phyloP scores from a whole-genome alignment of 2,329 filamentous ascomycete genomes.

The Colletotrichum magnum region DNA sequence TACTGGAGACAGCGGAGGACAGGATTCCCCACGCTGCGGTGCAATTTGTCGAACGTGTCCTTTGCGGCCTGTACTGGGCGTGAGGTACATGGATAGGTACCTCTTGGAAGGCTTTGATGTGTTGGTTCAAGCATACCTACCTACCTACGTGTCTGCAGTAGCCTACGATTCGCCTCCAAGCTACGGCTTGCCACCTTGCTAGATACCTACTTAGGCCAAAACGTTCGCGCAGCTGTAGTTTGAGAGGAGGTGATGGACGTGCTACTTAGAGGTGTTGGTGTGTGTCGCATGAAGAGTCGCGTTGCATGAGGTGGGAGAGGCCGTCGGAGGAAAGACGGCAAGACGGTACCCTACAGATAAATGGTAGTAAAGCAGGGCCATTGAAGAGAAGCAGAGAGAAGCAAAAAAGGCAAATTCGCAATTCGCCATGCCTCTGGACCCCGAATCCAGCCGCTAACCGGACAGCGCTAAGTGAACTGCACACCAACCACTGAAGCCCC shows the following conservation, averaged over 20 bases:
- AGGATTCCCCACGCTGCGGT: slow-evolving; percentile 28
- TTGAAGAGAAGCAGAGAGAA: too few species aligned
- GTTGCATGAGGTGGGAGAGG: not conserved
- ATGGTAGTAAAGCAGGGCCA: slow-evolving; percentile 3
- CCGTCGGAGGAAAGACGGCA: not conserved
- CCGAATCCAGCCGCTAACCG: slow-evolving; percentile 23
- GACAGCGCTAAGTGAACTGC: slow-evolving; percentile 5
- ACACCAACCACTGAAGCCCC: slow-evolving; percentile 8
- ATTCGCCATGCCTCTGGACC: slow-evolving; percentile 38
- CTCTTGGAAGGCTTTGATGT: not conserved
- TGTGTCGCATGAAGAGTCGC: not conserved
- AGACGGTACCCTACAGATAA: not conserved
- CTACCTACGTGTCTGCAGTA: too few species aligned
- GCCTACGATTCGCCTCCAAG: too few species aligned
- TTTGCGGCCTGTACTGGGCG: not conserved
- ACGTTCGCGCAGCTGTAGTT: too few species aligned
- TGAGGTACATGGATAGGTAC: too few species aligned
- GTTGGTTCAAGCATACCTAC: not conserved
- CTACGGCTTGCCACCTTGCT: too few species aligned
- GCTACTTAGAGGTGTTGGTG: not conserved
- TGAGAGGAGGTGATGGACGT: too few species aligned
- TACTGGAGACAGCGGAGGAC: not conserved
- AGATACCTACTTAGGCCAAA: too few species aligned
- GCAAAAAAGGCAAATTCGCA: slow-evolving; percentile 19
- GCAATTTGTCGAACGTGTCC: slow-evolving; percentile 38